phyloP scores from a whole-genome alignment of 2,329 filamentous ascomycete genomes.

The Fusarium torulosum region DNA sequence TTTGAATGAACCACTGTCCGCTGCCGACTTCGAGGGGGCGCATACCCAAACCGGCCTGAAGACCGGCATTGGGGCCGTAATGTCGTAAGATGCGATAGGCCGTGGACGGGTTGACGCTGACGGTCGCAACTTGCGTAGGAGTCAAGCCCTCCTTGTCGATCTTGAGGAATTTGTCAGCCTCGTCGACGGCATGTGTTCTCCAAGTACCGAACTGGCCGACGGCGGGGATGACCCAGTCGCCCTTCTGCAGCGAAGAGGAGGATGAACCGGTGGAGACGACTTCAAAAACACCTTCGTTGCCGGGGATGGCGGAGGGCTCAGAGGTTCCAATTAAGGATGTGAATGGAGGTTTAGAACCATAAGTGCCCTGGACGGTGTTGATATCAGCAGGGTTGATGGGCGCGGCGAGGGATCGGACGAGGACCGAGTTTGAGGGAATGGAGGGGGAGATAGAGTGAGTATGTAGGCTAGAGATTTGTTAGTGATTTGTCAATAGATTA shows the following conservation, averaged over 20 bases:
- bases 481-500: background rate
- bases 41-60: conserved; percentile 61
- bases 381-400: conserved; percentile 98
- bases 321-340: conserved; percentile 80
- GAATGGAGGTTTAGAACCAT: conserved; percentile 86
- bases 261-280: conserved; percentile 77
- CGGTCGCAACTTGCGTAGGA: conserved; percentile 84
- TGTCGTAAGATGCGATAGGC: conserved; percentile 93
- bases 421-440: conserved; percentile 73
- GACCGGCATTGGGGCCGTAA: conserved; percentile 68
- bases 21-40: conserved; percentile 60
- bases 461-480: conserved; percentile 66
- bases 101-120: conserved; percentile 92
- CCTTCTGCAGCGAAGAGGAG: conserved; percentile 69
- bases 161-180: conserved; percentile 69
- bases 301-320: conserved; percentile 80
- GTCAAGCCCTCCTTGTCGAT: conserved; percentile 79
- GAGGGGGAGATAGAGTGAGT: conserved; percentile 81
- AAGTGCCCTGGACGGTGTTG: conserved; percentile 97
- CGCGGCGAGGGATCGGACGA: conserved; percentile 87
- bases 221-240: conserved; percentile 95
- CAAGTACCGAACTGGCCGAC: conserved; percentile 89
- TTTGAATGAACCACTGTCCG: conserved; percentile 95
- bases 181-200: conserved; percentile 87
- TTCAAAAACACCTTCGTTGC: conserved; percentile 95